Evolutionary conservation across 2,329 filamentous ascomycete genomes (phyloP).

Genomic region (Pseudogymnoascus sp.): DNA sequence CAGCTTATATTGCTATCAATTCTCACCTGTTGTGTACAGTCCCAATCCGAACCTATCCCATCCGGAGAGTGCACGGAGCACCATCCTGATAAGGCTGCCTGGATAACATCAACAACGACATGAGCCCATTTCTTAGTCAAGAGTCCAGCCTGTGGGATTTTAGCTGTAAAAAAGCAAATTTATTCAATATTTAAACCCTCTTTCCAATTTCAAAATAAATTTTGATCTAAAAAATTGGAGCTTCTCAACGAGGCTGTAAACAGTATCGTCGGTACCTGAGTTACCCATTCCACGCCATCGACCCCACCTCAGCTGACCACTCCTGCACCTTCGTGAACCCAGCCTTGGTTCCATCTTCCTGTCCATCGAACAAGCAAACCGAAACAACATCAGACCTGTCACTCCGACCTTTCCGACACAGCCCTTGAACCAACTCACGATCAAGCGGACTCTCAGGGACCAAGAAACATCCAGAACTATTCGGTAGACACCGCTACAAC

Average conservation of each 20-base stretch:
- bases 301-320: slow-evolving; percentile 5
- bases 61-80: neutral
- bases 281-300: slow-evolving; percentile 3
- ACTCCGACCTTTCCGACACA: neutral
- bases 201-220: neutral
- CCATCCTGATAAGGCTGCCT: neutral
- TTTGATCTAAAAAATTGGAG: neutral
- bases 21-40: neutral
- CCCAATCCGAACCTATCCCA: neutral
- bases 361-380: neutral
- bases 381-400: slow-evolving; percentile 1
- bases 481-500: neutral
- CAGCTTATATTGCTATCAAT: neutral
- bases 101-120: neutral
- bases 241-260: neutral
- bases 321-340: neutral
- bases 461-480: neutral
- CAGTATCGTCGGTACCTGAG: neutral
- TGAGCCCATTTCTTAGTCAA: neutral
- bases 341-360: neutral
- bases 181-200: neutral
- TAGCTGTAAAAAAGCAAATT: neutral
- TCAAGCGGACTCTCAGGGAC: neutral
- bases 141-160: neutral
- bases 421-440: neutral